These are phyloP conservation scores for Candida ulmi DNA, from an alignment of 805 yeast species.

Conservation along the genomic window DNA sequence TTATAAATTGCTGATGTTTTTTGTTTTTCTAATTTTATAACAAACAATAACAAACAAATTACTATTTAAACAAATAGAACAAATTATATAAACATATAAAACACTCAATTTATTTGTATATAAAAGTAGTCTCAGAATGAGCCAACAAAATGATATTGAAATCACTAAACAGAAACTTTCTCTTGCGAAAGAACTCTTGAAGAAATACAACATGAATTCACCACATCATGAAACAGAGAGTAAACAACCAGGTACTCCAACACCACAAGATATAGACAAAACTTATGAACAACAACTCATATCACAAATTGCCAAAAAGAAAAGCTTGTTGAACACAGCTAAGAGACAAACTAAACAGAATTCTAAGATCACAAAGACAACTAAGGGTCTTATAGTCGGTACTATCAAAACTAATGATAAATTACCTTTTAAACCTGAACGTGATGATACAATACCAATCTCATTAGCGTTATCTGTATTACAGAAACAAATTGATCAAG, in stretches of 20 bases:
- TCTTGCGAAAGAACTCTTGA: not conserved
- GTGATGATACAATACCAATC: conserved; percentile 21
- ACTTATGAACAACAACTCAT: not conserved
- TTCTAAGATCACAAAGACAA: not conserved
- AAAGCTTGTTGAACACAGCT: not conserved
- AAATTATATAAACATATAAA: no score
- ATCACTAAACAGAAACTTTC: not conserved
- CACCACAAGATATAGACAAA: conserved; percentile 5
- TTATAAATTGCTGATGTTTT: no score
- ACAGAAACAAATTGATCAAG: conserved; percentile 11
- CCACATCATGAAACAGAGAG: not conserved
- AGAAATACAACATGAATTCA: no score
- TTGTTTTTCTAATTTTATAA: no score
- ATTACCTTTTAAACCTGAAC: conserved; percentile 14
- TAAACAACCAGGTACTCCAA: not conserved
- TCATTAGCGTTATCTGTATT: conserved; percentile 11
- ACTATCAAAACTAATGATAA: conserved; percentile 9
- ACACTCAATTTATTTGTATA: no score
- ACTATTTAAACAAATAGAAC: no score
- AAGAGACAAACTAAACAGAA: not conserved
- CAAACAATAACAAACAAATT: not conserved
- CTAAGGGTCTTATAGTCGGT: conserved; percentile 5
- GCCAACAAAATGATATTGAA: conserved; percentile 1
- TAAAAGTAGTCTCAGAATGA: no score
- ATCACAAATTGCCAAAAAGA: not conserved